Evolutionary conservation across 164 flowering plant genomes (phyloP).

Genomic region (Sextonia rubra): DNA sequence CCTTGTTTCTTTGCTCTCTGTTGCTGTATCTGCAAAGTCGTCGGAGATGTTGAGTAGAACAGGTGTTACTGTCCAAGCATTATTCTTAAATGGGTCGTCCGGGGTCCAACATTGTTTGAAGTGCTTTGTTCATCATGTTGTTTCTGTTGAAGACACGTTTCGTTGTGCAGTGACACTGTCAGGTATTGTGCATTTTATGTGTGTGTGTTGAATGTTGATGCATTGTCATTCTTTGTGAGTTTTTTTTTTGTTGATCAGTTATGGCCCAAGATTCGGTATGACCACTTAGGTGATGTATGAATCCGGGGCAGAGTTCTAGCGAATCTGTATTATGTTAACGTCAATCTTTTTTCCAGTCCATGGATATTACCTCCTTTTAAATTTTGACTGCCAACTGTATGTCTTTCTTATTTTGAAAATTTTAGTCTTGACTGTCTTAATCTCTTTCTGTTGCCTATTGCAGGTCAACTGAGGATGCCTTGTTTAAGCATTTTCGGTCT

Average conservation of each 20-base stretch:
- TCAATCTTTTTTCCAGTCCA: not conserved
- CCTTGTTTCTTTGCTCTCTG: slow-evolving; percentile 13
- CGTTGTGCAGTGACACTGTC: slow-evolving; percentile 23
- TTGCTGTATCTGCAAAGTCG: slow-evolving; percentile 19
- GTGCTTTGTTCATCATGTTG: slow-evolving; percentile 32
- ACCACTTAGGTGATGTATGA: slow-evolving; percentile 9
- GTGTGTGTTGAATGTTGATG: slow-evolving; percentile 13
- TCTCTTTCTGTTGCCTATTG: not conserved
- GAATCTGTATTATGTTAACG: not conserved
- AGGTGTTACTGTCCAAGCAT: slow-evolving; percentile 20
- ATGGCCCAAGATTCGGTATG: slow-evolving; percentile 3
- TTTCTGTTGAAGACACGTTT: slow-evolving; percentile 25
- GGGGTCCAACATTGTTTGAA: slow-evolving; percentile 27
- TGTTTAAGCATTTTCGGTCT: not conserved
- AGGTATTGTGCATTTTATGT: slow-evolving; percentile 23
- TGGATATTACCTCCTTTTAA: slow-evolving; percentile 1
- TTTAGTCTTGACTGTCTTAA: not conserved
- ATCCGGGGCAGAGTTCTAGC: slow-evolving; percentile 7
- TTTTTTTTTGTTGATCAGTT: slow-evolving; percentile 8
- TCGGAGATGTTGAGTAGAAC: slow-evolving; percentile 25
- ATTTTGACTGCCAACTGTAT: not conserved
- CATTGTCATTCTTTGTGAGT: slow-evolving; percentile 1
- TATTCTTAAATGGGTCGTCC: slow-evolving; percentile 25
- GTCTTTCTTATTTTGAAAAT: not conserved
- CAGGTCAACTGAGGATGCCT: not conserved